phyloP scores from a whole-genome alignment of 2,329 filamentous ascomycete genomes.

The Hymenoscyphus linearis region DNA sequence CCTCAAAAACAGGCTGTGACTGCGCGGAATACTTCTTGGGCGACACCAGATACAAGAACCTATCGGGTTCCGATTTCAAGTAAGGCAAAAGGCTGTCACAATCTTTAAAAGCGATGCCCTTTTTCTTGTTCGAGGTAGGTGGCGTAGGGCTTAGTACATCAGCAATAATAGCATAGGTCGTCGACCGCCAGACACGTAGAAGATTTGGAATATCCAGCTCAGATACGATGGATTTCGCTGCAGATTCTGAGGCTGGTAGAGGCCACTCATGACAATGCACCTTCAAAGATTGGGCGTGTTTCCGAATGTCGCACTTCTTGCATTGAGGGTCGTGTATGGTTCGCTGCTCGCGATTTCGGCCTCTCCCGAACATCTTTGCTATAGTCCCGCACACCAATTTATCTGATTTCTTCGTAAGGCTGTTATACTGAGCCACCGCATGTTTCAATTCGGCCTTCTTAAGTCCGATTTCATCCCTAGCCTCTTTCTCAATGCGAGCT shows the following conservation, averaged over 20 bases:
- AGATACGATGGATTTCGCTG: conserved; percentile 44
- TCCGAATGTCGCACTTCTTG: background rate
- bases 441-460: background rate
- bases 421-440: background rate
- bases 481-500: background rate
- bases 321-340: background rate
- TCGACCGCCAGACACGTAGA: conserved; percentile 45
- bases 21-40: background rate
- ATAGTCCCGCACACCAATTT: background rate
- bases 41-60: background rate
- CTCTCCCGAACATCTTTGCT: background rate
- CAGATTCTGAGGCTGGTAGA: conserved; percentile 34
- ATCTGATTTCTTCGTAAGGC: background rate
- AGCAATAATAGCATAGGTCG: conserved; percentile 27
- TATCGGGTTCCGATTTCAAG: background rate
- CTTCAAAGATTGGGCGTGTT: conserved; percentile 32
- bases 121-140: background rate
- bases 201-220: conserved; percentile 40
- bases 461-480: background rate
- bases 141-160: conserved; percentile 6
- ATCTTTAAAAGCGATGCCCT: background rate
- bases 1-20: background rate
- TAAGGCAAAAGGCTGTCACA: background rate
- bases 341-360: background rate
- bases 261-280: conserved; percentile 55